Evolutionary conservation across 305 asterid species (phyloP).

Genomic region (Ruellia speciosa): DNA sequence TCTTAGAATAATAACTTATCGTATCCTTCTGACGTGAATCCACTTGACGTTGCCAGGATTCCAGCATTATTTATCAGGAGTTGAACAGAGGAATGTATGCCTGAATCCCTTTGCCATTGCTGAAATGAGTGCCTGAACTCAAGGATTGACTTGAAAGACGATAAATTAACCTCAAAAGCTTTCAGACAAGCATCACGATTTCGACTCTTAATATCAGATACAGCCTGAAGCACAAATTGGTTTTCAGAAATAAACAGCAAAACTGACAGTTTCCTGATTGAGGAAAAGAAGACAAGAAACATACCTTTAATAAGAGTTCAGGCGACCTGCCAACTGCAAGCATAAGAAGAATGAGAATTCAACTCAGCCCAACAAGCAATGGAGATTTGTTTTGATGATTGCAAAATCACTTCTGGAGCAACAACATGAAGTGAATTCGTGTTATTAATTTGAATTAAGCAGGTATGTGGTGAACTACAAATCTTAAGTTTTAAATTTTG

Average conservation of each 20-base stretch:
- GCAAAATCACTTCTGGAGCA: too few relatives aligned
- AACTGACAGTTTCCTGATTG: conserved; percentile 1
- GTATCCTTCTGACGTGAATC: conserved; percentile 58
- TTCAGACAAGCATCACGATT: conserved; percentile 47
- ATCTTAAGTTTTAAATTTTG: too few relatives aligned
- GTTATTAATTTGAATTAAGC: too few relatives aligned
- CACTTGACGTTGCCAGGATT: conserved; percentile 60
- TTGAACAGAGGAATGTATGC: conserved; percentile 69
- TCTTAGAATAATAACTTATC: conserved; percentile 46
- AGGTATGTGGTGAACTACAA: too few relatives aligned
- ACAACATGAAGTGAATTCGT: too few relatives aligned
- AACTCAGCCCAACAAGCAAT: conserved; percentile 15
- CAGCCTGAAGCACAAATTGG: conserved; percentile 36
- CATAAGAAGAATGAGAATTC: conserved; percentile 16
- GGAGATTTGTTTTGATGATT: background rate
- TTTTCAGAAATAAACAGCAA: conserved; percentile 14
- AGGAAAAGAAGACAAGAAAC: conserved; percentile 11
- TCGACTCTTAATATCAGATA: conserved; percentile 41
- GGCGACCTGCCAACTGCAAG: conserved; percentile 79
- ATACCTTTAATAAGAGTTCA: conserved; percentile 51
- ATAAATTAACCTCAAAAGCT: conserved; percentile 59
- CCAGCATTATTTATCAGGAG: conserved; percentile 88
- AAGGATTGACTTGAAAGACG: conserved; percentile 59
- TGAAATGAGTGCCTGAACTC: conserved; percentile 58
- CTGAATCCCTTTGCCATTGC: conserved; percentile 67